Evolutionary conservation across 352 stramenopile genomes (phyloP), one percentile per base, ranked within the genome.

Genomic region (Pythium sukuiense): DNA sequence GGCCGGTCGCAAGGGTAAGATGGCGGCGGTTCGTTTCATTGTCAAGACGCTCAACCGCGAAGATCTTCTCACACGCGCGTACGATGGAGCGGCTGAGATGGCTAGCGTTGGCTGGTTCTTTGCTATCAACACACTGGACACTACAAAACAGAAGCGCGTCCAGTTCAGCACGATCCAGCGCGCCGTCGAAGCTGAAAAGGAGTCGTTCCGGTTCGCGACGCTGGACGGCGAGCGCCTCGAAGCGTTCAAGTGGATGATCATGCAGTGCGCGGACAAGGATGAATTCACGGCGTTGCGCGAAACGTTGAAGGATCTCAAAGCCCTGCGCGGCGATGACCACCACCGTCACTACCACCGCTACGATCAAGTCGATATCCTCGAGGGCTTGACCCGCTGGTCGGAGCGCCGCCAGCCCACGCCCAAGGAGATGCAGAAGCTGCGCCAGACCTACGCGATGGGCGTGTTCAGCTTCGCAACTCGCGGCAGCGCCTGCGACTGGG

Each of bases 231-330:
- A 55, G 26, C 48, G 48, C 16, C 24, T 33, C 1, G 48, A 55
- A 11, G 48, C 24, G 26, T 35, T 55, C 6, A 55, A 55, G 48
- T 55, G 48, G 48, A 2, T 55, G 24, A 35, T 55, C 24, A 55
- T 49, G 43, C 43, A 49, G 43, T 49, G 43, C 16, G n/a, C 24
- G 6, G 43, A 49, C 43, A 49, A 49, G 43, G 43, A 49, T 18
- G 43, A 49, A 18, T 49, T 27, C 43, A 26, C 14, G 6, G 43
- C 43, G 3, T 8, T 26, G 43, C 43, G n/a, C 0, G 43, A 49
- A 6, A 18, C 43, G 43, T 18, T 49, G 1, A 20, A 24, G 43
- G 6, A 27, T 5, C 43, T 49, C 3, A 26, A 27, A 26, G 43
- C n/a, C 6, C 43, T 13, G 1, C 43, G 16, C 16, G 12, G n/a